Conservation (phyloP, 2,329 filamentous ascomycete genomes). For the Colletotrichum coccodes region DNA sequence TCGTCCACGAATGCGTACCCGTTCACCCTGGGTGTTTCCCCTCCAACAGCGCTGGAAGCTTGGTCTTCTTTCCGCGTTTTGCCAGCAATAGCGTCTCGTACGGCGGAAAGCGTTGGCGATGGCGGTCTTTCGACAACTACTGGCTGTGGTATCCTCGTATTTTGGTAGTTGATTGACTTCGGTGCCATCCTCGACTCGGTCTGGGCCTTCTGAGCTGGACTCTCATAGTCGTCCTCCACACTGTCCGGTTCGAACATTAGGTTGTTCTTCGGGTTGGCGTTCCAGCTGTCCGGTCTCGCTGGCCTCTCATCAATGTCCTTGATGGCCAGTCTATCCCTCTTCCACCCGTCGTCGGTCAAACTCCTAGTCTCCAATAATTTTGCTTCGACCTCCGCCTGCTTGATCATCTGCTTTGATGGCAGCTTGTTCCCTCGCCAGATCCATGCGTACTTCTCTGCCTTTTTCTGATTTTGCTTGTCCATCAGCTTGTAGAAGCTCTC, state of each 20-base stretch:
- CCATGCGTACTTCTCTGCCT: conserved; percentile 87
- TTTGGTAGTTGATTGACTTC: conserved; percentile 81
- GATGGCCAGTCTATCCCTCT: conserved; percentile 69
- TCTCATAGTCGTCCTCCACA: conserved; percentile 68
- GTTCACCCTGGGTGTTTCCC: conserved; percentile 89
- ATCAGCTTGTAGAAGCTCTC: conserved; percentile 94
- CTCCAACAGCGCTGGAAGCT: conserved; percentile 65
- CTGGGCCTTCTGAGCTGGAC: conserved; percentile 75
- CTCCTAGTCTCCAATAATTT: conserved; percentile 58
- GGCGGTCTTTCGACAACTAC: conserved; percentile 61
- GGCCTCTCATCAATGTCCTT: conserved; percentile 76
- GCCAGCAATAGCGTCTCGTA: conserved; percentile 86
- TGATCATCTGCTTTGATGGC: conserved; percentile 80
- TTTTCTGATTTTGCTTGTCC: conserved; percentile 89
- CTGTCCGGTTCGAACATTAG: conserved; percentile 87
- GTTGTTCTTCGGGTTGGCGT: conserved; percentile 77
- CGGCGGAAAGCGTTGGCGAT: conserved; percentile 85
- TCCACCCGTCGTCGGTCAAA: conserved; percentile 65
- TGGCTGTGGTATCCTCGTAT: conserved; percentile 78
- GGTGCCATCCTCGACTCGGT: conserved; percentile 77
- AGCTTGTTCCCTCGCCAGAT: conserved; percentile 91
- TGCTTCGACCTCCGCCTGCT: conserved; percentile 70
- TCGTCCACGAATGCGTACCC: conserved; percentile 96
- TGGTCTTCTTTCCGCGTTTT: conserved; percentile 70
- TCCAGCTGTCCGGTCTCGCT: conserved; percentile 82